Percentiles rank a stretch among this genome's conserved stretches.
phyloP scores from a whole-genome alignment of 1,284 basidiomycete species.

The Coriolopsis trogii region DNA sequence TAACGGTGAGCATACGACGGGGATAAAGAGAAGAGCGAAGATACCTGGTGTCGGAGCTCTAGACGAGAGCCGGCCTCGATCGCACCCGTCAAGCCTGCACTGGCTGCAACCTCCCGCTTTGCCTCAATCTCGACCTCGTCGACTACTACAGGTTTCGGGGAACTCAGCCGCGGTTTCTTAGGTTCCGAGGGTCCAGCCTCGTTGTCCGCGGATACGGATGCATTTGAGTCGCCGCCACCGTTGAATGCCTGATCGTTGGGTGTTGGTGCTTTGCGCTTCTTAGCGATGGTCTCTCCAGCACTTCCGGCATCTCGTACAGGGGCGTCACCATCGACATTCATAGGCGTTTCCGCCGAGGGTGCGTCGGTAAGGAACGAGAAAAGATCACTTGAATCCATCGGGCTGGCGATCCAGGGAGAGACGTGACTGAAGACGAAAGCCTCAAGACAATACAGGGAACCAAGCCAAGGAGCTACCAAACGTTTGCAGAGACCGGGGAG shows the following conservation, averaged over 20 bases:
- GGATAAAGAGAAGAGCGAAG: too few relatives aligned
- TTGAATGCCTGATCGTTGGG: constrained; percentile 13
- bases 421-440: neutral
- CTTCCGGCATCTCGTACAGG: constrained; percentile 24
- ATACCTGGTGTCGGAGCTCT: constrained; percentile 79
- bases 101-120: constrained; percentile 85
- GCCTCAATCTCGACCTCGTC: constrained; percentile 92
- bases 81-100: constrained; percentile 76
- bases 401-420: neutral
- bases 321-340: constrained; percentile 20
- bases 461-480: neutral
- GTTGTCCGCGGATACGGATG: constrained; percentile 14
- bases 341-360: constrained; percentile 21
- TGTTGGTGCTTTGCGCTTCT: constrained; percentile 34
- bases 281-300: constrained; percentile 15
- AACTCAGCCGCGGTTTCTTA: constrained; percentile 56
- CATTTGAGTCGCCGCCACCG: constrained; percentile 12
- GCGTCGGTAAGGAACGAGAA: constrained; percentile 47
- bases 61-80: constrained; percentile 69
- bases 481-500: too few relatives aligned
- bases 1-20: too few relatives aligned
- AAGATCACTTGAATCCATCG: constrained; percentile 35
- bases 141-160: constrained; percentile 73
- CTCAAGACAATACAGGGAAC: neutral
- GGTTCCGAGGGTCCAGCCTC: constrained; percentile 31